Evolutionary conservation across 306 rosid genomes (phyloP).

Genomic region (Senna siamea): DNA sequence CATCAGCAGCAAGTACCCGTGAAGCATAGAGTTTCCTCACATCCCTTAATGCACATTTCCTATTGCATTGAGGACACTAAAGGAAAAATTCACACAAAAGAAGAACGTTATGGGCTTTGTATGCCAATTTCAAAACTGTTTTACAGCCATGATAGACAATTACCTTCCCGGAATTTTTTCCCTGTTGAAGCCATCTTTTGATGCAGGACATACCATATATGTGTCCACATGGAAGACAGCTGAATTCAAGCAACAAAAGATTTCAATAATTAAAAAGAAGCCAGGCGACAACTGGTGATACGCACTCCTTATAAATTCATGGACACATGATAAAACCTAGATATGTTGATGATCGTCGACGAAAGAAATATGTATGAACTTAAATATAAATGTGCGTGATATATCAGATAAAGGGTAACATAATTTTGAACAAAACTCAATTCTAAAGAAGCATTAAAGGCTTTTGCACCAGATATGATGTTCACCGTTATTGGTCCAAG

Average conservation of each 20-base stretch:
- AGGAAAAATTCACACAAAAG: constrained; percentile 10
- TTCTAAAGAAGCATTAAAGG: neutral
- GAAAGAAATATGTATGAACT: neutral
- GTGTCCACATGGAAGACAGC: constrained; percentile 97
- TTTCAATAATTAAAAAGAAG: neutral
- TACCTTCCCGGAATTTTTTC: constrained; percentile 68
- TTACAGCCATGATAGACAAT: neutral
- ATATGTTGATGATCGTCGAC: neutral
- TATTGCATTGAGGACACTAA: constrained; percentile 91
- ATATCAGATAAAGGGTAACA: neutral
- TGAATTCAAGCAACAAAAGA: constrained; percentile 42
- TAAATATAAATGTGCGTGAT: neutral
- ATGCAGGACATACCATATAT: constrained; percentile 87
- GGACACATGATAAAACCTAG: neutral
- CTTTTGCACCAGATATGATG: constrained; percentile 71
- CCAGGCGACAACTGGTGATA: neutral
- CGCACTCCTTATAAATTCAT: neutral
- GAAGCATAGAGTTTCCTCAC: constrained; percentile 78
- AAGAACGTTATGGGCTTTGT: neutral
- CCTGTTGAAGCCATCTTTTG: constrained; percentile 70
- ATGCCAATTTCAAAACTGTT: neutral
- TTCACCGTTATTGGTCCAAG: constrained; percentile 69
- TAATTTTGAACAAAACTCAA: neutral
- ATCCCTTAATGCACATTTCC: constrained; percentile 69
- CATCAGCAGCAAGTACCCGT: constrained; percentile 63